A percentile compares a stretch with the other conserved stretches of the same genome.
These are phyloP conservation scores for Afroboletus lepidellus DNA, from an alignment of 1,284 basidiomycete genomes.

Conservation along the genomic window DNA sequence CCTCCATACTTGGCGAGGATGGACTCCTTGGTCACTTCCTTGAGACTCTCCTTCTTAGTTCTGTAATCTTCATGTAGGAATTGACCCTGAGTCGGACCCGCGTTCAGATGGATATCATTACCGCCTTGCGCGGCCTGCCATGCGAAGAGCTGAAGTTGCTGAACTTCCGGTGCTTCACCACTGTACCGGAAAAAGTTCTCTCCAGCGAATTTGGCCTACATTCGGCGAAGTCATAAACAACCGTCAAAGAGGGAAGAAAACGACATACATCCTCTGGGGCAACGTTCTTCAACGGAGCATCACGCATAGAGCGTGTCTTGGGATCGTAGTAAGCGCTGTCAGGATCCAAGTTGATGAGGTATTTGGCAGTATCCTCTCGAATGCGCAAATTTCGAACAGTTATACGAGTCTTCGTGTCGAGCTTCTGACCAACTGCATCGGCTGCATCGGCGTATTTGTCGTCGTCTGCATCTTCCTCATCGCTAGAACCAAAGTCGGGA, in stretches of 20 bases:
- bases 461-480: conserved; percentile 92
- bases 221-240: conserved; percentile 11
- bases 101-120: conserved; percentile 93
- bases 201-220: conserved; percentile 85
- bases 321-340: conserved; percentile 98
- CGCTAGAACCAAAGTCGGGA: conserved; percentile 94
- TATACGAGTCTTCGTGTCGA: conserved; percentile 97
- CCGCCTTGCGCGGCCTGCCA: conserved; percentile 95
- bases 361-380: conserved; percentile 98
- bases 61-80: conserved; percentile 88
- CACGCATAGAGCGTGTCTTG: conserved; percentile 99
- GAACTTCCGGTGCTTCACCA: conserved; percentile 89
- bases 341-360: conserved; percentile 94
- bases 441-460: conserved; percentile 98
- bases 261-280: conserved; percentile 78
- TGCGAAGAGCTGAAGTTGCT: conserved; percentile 92
- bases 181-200: conserved; percentile 93
- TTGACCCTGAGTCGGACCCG: conserved; percentile 95
- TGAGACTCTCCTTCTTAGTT: conserved; percentile 89
- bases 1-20: conserved; percentile 93
- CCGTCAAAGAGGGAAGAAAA: conserved; percentile 6
- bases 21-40: conserved; percentile 83
- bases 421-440: conserved; percentile 95
- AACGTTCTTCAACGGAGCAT: conserved; percentile 81
- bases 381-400: conserved; percentile 98